Conservation (phyloP, 2,329 filamentous ascomycete genomes). For the Alternaria panax region DNA sequence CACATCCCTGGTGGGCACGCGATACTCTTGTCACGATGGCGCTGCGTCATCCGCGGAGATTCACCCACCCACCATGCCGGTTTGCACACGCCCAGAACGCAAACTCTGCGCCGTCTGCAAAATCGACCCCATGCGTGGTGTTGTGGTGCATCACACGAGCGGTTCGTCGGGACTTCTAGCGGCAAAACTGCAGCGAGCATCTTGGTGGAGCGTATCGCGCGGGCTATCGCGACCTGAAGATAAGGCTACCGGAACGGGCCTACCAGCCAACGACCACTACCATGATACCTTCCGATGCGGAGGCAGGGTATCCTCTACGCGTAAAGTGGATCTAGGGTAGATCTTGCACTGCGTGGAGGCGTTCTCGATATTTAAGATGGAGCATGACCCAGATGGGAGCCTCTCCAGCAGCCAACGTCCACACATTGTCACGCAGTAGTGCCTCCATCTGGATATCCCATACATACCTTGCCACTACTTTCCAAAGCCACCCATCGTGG, state of each 20-base stretch:
- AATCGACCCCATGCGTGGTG: neutral
- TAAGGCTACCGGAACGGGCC: slow-evolving; percentile 30
- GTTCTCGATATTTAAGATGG: slow-evolving; percentile 23
- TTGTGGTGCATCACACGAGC: slow-evolving; percentile 8
- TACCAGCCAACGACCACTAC: slow-evolving; percentile 18
- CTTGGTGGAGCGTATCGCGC: slow-evolving; percentile 15
- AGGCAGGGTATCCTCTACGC: slow-evolving; percentile 8
- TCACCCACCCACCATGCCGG: slow-evolving; percentile 13
- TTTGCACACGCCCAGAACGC: slow-evolving; percentile 5
- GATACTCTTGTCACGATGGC: slow-evolving; percentile 17
- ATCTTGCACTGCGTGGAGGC: slow-evolving; percentile 2
- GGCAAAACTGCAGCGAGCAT: slow-evolving; percentile 8
- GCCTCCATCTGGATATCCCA: neutral
- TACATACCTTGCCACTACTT: neutral
- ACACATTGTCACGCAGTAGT: neutral
- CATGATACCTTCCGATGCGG: slow-evolving; percentile 12
- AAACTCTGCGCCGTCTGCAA: slow-evolving; percentile 6
- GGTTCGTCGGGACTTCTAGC: slow-evolving; percentile 4
- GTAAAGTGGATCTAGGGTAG: slow-evolving; percentile 4
- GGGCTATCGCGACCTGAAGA: slow-evolving; percentile 28
- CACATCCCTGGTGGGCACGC: slow-evolving; percentile 17
- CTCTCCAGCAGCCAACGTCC: neutral
- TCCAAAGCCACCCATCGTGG: slow-evolving; percentile 21
- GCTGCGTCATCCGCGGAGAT: slow-evolving; percentile 24
- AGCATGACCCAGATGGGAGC: slow-evolving; percentile 6